Percentiles rank a stretch among this genome's conserved stretches.
Conservation (phyloP, 345 rosid species). For the Eucalyptus decipiens region DNA sequence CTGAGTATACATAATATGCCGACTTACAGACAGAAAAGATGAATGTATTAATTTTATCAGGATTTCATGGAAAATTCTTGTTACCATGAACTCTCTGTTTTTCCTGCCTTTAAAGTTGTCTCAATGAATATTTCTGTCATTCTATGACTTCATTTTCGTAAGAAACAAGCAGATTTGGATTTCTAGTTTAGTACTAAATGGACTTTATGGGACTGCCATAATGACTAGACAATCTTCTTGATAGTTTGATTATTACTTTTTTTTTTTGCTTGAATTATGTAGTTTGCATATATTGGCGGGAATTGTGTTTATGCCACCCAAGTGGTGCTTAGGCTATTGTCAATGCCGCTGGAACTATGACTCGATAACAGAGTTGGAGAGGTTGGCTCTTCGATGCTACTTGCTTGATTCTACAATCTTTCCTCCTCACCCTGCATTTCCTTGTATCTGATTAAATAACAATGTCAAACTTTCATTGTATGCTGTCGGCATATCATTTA, state of each 20-base stretch:
- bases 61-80: background rate
- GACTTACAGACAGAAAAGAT: background rate
- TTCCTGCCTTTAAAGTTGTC: background rate
- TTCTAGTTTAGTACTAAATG: background rate
- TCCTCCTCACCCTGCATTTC: background rate
- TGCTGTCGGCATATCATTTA: background rate
- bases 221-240: background rate
- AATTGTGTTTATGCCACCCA: constrained; percentile 86
- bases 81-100: background rate
- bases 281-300: constrained; percentile 15
- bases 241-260: no score
- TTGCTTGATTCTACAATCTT: background rate
- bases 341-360: constrained; percentile 93
- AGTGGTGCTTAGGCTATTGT: constrained; percentile 89
- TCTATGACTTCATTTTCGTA: background rate
- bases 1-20: background rate
- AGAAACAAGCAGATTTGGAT: background rate
- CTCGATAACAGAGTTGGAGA: constrained; percentile 53
- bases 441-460: background rate
- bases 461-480: background rate
- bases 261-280: background rate
- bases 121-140: no score
- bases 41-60: background rate
- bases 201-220: background rate
- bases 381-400: constrained; percentile 22